Evolutionary conservation across 179 eudicot genomes (phyloP), one percentile per base, ranked within the genome.

Genomic region (Heliamphora pulchella): DNA sequence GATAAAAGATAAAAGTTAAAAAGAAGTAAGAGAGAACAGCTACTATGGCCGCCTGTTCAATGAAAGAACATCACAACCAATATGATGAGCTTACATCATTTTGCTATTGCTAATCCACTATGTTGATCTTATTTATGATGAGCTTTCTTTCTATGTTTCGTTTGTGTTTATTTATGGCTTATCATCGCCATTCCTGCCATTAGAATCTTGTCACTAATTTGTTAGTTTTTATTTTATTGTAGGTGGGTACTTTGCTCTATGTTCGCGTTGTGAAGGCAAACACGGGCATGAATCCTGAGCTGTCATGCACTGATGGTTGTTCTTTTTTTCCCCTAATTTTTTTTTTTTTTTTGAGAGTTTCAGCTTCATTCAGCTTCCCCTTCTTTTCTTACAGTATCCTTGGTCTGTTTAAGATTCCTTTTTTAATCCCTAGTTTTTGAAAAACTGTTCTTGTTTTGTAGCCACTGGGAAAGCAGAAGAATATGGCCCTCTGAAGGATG

Each of bases 241-340:
- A 96, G 98, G 87, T 82, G 77, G 99, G 99, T 63, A 88, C 98
- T 73, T 84, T 94, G 87, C 79, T 94, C 22, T 92, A 94, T 90
- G 88, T 86, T 83, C 96, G 99, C 79, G 90, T 94, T 81, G 97
- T 90, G 75, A 94, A 92, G 86, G 93, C 98, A 71, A 92, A 92
- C 80, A 80, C 88, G 65, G 97, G 93, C 90, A 92, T 91, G 97
- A 96, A 91, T 78, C 98, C 99, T 8, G 99, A 96, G 86, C 83
- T 96, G 62, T 86, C 99, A 58, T 96, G 99, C 92, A 90, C 86
- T 81, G 98, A 96, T 88, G 98, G 99, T 96, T 82, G 61, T 86
- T 31, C 31, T 31, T 31, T 31, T 31, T 31, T 31, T 31, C 31
- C 31, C 31, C 31, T 31, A 31, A 31, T n/a, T n/a, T n/a, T 31